A percentile compares a stretch with the other conserved stretches of the same genome.
phyloP scores from a whole-genome alignment of 192 early-diverging fungal species.

The Funneliformis geosporum region DNA sequence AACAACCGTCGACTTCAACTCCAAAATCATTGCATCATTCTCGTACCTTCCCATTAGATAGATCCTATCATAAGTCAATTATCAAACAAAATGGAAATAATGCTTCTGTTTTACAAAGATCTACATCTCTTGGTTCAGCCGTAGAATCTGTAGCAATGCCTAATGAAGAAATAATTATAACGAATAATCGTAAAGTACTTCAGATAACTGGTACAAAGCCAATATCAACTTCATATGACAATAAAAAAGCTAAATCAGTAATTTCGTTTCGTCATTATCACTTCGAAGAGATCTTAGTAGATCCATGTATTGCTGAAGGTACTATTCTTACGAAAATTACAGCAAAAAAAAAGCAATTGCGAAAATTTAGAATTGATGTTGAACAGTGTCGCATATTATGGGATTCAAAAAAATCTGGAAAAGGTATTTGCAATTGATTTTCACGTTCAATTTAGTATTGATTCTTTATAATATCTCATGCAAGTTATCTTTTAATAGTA shows the following conservation, averaged over 20 bases:
- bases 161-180: slow-evolving; percentile 14
- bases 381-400: slow-evolving; percentile 47
- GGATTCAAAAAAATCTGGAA: slow-evolving; percentile 50
- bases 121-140: neutral
- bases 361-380: slow-evolving; percentile 46
- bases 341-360: slow-evolving; percentile 43
- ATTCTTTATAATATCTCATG: neutral
- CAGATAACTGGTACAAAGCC: neutral
- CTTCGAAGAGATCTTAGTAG: neutral
- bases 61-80: neutral
- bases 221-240: neutral
- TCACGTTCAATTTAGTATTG: neutral
- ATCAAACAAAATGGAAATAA: neutral
- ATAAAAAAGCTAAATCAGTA: neutral
- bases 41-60: neutral
- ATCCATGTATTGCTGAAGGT: slow-evolving; percentile 33
- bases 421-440: slow-evolving; percentile 18
- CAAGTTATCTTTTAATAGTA: slow-evolving; percentile 31
- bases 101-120: neutral
- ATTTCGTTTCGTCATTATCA: neutral
- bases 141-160: neutral
- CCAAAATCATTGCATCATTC: neutral
- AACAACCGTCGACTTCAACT: neutral
- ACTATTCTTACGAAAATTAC: slow-evolving; percentile 45
- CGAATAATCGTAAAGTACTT: neutral